Base-by-base conservation (phyloP, 2,329 filamentous ascomycete genomes). In the Talaromyces islandicus region DNA sequence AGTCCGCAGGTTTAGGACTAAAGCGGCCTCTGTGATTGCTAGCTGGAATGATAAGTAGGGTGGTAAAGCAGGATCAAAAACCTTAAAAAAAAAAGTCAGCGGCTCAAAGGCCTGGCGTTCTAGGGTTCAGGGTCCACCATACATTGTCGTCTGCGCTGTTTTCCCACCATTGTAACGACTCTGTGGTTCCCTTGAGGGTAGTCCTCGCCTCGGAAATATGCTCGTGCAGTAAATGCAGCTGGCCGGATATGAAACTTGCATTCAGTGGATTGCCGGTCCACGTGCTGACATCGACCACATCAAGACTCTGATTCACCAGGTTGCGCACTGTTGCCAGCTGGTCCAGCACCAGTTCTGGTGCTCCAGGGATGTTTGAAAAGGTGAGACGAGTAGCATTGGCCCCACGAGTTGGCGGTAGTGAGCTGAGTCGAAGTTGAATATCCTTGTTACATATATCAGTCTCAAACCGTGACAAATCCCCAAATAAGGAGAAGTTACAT, bases 271-370 rank as follows among this genome's bases (percentile, higher is more conserved):
- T 85, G 17, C 87, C 86, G 38, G 88, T 89, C 79, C 87, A 88
- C 29, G 88, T 83, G 51, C 88, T 91, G 17, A 95, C 83, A 67
- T 88, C 85, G 55, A 96, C 86, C 53, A 96, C 85, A 73, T 95
- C 91, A 64, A 97, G 84, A 60, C 90, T 88, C 68, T 91, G 85
- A 62, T 89, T 93, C 66, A 97, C 87, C 46, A 92, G 81, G n/a
- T 86, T 85, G 63, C 91, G 85, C 12, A 94, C 84, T 11, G 83
- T 78, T 21, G 86, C 85, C 56, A 97, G 83, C 61, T 92, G 87
- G 17, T 84, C 81, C 56, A 97, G 82, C 14, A 83, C 76, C 32
- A 89, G 77, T 4, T 81, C 81, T 4, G 84, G 82, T 4, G 83
- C 81, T 54, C 79, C 76, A n/a, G 83, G 79, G 4, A 77, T 74